Evolutionary conservation across 495 filamentous ascomycete species (phyloP).

Genomic region (Daldinia grandis): DNA sequence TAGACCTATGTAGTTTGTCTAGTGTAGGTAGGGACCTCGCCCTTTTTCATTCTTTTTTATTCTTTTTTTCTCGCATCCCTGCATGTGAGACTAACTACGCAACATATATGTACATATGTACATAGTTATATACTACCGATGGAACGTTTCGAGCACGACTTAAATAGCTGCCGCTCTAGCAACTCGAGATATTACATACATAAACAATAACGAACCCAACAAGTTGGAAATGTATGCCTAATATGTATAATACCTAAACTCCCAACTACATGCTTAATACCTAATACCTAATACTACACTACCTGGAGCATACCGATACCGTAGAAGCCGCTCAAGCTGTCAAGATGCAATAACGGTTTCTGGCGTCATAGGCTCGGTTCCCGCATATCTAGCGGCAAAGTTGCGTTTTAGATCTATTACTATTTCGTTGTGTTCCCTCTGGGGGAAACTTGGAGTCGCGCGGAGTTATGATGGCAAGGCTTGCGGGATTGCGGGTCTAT

Average conservation of each 20-base stretch:
- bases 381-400: background rate
- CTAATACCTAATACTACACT: background rate
- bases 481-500: conserved; percentile 3
- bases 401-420: background rate
- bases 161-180: conserved; percentile 1
- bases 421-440: background rate
- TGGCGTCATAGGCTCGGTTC: conserved; percentile 1
- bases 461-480: conserved; percentile 4
- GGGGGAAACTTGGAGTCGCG: conserved; percentile 4
- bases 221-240: background rate
- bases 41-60: too few relatives aligned
- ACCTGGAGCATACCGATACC: background rate
- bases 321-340: background rate
- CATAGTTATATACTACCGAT: background rate
- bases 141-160: background rate
- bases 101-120: background rate
- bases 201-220: background rate
- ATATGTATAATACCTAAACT: background rate
- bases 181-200: conserved; percentile 1
- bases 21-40: background rate
- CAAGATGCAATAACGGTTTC: background rate
- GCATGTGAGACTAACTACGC: background rate
- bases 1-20: background rate
- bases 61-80: background rate
- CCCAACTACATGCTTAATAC: background rate